These are phyloP conservation scores for Globisporangium nodosum DNA, from an alignment of 352 stramenopile species.

Conservation along the genomic window DNA sequence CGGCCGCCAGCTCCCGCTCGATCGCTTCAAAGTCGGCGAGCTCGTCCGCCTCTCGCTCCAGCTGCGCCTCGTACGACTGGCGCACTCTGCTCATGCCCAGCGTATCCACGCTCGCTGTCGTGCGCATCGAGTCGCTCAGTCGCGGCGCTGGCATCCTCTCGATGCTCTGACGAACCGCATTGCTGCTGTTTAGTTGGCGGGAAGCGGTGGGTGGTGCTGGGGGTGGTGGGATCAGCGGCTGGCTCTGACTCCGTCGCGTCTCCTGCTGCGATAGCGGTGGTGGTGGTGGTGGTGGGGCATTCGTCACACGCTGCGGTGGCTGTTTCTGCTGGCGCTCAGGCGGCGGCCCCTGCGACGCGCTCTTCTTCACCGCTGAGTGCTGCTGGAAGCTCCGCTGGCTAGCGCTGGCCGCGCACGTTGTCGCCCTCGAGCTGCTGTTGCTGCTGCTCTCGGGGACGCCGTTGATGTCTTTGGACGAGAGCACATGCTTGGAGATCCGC, in stretches of 20 bases:
- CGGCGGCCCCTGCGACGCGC: constrained; percentile 4
- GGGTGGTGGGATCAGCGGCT: too few species aligned
- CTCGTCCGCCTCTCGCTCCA: constrained; percentile 60
- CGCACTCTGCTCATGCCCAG: constrained; percentile 49
- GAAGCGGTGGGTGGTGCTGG: not conserved
- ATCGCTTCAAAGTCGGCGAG: constrained; percentile 77
- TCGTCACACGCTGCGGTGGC: not conserved
- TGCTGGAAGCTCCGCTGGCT: constrained; percentile 11
- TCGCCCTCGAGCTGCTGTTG: constrained; percentile 9
- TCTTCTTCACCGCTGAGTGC: constrained; percentile 17
- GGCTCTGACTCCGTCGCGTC: not conserved
- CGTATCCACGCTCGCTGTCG: constrained; percentile 41
- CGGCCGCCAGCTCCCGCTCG: constrained; percentile 52
- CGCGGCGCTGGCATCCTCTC: not conserved
- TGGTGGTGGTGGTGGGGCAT: not conserved
- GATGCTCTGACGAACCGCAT: not conserved
- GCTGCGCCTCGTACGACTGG: constrained; percentile 48
- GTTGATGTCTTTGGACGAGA: constrained; percentile 43
- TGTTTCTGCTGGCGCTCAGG: constrained; percentile 6
- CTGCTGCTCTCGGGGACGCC: constrained; percentile 3
- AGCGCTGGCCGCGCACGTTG: constrained; percentile 3
- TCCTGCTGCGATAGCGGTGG: not conserved
- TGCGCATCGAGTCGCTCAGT: constrained; percentile 17
- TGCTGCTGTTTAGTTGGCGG: not conserved
- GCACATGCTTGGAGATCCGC: constrained; percentile 55